Base-by-base conservation (phyloP, 768 basidiomycete species). In the Pulveroboletus sp. region DNA sequence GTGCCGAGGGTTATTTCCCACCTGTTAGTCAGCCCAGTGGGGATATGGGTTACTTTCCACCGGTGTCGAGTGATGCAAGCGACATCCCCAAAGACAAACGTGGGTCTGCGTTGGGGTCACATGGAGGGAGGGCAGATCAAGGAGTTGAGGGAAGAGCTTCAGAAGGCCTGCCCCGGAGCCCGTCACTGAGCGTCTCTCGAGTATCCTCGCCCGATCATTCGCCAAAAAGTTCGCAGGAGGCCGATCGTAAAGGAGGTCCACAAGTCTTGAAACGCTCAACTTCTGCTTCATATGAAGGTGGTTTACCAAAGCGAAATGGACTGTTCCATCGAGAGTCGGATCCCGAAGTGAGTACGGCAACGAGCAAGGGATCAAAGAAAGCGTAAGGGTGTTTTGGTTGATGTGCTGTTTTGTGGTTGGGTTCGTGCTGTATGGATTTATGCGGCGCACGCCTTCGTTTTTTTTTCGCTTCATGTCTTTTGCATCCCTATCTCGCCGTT, bases 41-140 rank as follows among this genome's bases (percentile, higher is more conserved):
- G 21, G 56, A 59, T 41, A 57, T 37, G 47, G 67, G 73, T 14
- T 78, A 78, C 61, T 77, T 78, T 61, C 76, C 75, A 40, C 69
- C 66, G 17, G 61, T 76, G 26, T 54, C 65, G 47, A 57, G 55
- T 49, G 53, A 73, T 31, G 70, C 60, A 27, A 67, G 59, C 38
- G 74, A 71, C 62, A 73, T 75, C 46, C 50, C 70, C 59, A 71
- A 66, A 43, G 58, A 59, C 26, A 62, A 50, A 1, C 36, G 42
- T 17, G 51, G n/a, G 17, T 41, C 51, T 28, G 32, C 32, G 35
- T 44, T 43, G 11, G 46, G 43, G n/a, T 40, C 46, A 5, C 31
- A 11, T 39, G 47, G 39, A 37, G 44, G 47, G 32, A 43, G 39
- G 36, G 41, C 38, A 10, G 24, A 43, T 13, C 51, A 39, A 30